Base-by-base conservation (phyloP, 225 moss, liverwort and hornwort genomes). In the Sphagnum tenellum region DNA sequence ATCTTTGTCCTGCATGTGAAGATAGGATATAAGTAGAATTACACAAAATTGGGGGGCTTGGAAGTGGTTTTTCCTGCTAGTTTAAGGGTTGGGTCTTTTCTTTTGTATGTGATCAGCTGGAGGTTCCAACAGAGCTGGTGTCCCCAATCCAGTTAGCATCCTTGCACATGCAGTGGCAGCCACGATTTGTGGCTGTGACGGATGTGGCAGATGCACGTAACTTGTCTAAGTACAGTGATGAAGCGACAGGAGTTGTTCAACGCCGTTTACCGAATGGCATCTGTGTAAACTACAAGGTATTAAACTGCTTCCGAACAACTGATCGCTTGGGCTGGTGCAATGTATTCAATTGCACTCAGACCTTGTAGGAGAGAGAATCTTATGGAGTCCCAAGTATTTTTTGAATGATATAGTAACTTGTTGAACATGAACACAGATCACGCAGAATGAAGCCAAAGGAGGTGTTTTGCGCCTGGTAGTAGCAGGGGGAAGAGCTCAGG, bases 401-500 rank as follows among this genome's bases (percentile, higher is more conserved):
- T 29, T 29, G 29, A 29, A 29, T 29, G 29, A 29, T 29, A 29
- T 29, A 29, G 29, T 29, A 29, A 29, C 29, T 1, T 29, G 29
- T 29, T 29, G 29, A 29, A 29, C 29, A 29, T 29, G 29, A 29
- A 29, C 29, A 67, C 84, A 98, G 96, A 74, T 89, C 57, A 90
- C 90, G 59, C 90, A 93, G 73, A 93, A 98, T 81, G 98, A 98
- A 82, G 98, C 98, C 61, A 93, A 90, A 74, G 98, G 98, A 75
- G 98, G 98, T 48, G 98, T 98, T 4, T 82, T 98, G 72, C 82
- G 98, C 62, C 73, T 98, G 55, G 98, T 98, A 65, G 98, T 90
- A 69, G 88, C 98, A 57, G 98, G 98, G 62, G 98, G 98, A 71
- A 79, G 98, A 73, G 93, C 98, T 4, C 81, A 90, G 73, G 98